A percentile compares a stretch with the other conserved stretches of the same genome.
These are phyloP conservation scores for Phytophthora sojae DNA, from an alignment of 352 stramenopile genomes.

Conservation along the genomic window DNA sequence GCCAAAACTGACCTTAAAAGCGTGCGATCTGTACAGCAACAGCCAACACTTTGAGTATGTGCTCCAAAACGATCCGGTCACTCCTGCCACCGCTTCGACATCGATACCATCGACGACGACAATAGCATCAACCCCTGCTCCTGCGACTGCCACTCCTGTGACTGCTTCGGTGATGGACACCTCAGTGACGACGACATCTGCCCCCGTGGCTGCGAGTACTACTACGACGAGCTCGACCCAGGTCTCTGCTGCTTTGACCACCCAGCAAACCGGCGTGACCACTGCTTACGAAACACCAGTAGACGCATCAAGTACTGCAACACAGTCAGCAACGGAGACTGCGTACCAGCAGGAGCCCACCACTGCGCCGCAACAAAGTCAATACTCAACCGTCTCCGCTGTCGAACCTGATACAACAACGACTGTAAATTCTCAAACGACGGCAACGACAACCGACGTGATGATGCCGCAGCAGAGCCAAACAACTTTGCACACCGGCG, in stretches of 20 bases:
- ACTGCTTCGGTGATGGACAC: background rate
- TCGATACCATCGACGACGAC: no score
- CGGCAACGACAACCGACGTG: background rate
- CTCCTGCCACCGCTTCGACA: no score
- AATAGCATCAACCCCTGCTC: no score
- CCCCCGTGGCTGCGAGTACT: background rate
- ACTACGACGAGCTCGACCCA: background rate
- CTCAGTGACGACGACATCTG: background rate
- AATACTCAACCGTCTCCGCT: background rate
- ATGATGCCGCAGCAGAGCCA: background rate
- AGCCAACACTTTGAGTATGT: slow-evolving; percentile 20
- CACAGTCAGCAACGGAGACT: background rate
- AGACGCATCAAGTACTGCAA: background rate
- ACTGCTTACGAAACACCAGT: background rate
- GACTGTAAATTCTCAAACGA: background rate
- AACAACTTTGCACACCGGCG: background rate
- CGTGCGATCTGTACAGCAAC: slow-evolving; percentile 21
- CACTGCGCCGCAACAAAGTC: background rate
- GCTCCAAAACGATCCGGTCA: slow-evolving; percentile 5
- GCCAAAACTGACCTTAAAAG: slow-evolving; percentile 7
- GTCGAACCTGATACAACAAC: background rate
- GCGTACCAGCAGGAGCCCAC: background rate
- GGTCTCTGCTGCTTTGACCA: background rate
- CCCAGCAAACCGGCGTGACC: background rate
- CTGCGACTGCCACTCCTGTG: no score